A percentile compares a stretch with the other conserved stretches of the same genome.
These are phyloP conservation scores for Fusarium guadeloupense DNA, from an alignment of 2,329 filamentous ascomycete species.

Conservation along the genomic window DNA sequence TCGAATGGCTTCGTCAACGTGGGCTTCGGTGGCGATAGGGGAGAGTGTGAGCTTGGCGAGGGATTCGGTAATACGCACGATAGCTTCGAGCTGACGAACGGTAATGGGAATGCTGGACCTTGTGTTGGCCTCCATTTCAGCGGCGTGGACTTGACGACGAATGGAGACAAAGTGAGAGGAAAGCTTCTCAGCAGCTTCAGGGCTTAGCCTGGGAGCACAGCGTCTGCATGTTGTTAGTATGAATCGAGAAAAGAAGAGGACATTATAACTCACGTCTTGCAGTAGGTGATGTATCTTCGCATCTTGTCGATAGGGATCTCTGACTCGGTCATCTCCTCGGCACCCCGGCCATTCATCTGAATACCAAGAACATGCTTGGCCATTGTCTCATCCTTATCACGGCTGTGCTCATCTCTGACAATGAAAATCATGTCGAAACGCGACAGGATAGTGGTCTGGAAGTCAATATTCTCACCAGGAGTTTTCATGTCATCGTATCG, in stretches of 20 bases:
- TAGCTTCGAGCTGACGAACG: conserved; percentile 94
- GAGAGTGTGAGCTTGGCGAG: conserved; percentile 90
- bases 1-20: conserved; percentile 97
- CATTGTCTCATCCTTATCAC: conserved; percentile 89
- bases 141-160: conserved; percentile 89
- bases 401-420: conserved; percentile 92
- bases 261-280: conserved; percentile 77
- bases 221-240: conserved; percentile 64
- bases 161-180: conserved; percentile 98
- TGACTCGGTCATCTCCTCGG: conserved; percentile 83
- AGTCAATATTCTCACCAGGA: conserved; percentile 98
- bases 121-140: conserved; percentile 88
- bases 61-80: conserved; percentile 95
- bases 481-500: conserved; percentile 98
- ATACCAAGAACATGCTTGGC: conserved; percentile 97
- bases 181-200: conserved; percentile 93
- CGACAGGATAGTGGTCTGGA: conserved; percentile 96
- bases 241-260: too few relatives aligned
- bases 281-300: conserved; percentile 97
- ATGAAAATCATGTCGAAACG: conserved; percentile 99
- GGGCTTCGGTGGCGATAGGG: conserved; percentile 85
- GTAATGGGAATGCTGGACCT: conserved; percentile 97
- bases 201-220: conserved; percentile 89
- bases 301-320: conserved; percentile 97
- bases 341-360: conserved; percentile 88